A percentile compares a stretch with the other conserved stretches of the same genome.
phyloP scores from a whole-genome alignment of 306 rosid species.

The Prunus fruticosa region DNA sequence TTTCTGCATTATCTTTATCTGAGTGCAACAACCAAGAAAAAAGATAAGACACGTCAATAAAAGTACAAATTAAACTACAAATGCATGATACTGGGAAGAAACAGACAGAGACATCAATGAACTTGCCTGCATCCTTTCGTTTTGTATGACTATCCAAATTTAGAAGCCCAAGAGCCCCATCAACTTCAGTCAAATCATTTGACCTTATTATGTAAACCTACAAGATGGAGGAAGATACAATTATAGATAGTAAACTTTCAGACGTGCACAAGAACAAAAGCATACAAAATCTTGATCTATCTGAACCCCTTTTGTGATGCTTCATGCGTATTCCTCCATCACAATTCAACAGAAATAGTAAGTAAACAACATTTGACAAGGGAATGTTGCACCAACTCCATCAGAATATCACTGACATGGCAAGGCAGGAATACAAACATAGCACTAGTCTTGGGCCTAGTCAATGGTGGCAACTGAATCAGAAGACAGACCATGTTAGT shows the following conservation, averaged over 20 bases:
- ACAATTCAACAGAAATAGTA: neutral
- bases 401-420: neutral
- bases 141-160: constrained; percentile 43
- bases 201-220: constrained; percentile 70
- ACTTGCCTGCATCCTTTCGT: constrained; percentile 56
- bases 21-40: constrained; percentile 26
- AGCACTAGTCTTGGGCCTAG: neutral
- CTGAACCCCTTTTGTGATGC: neutral
- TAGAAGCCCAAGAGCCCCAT: constrained; percentile 49
- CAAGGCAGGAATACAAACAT: neutral
- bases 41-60: constrained; percentile 13
- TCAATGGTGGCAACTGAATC: neutral
- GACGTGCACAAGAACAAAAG: neutral
- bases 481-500: neutral
- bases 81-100: constrained; percentile 2
- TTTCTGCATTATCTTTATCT: constrained; percentile 38
- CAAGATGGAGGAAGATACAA: constrained; percentile 5
- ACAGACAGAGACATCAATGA: constrained; percentile 13
- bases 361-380: neutral
- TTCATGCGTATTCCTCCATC: neutral
- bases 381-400: neutral
- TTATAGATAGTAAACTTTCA: neutral
- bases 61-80: neutral
- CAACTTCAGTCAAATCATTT: constrained; percentile 49
- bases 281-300: neutral